These are phyloP conservation scores for Mentha longifolia DNA, from an alignment of 257 asterid genomes.

Conservation along the genomic window DNA sequence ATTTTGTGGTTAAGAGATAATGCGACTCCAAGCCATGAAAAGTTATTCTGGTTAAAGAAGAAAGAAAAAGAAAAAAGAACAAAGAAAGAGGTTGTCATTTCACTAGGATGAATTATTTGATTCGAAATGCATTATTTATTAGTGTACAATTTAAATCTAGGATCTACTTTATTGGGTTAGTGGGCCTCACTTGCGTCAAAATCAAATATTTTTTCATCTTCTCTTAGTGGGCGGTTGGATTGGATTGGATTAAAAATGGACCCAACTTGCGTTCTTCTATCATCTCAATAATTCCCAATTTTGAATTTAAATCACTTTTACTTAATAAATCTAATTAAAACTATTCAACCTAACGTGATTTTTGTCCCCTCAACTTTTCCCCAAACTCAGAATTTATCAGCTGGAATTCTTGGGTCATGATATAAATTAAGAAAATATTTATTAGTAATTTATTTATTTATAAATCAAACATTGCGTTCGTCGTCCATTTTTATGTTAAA, in stretches of 20 bases:
- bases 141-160: slow-evolving; percentile 6
- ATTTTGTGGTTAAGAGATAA: no score
- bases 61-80: neutral
- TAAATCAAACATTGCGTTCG: no score
- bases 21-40: no score
- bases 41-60: neutral
- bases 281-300: slow-evolving; percentile 10
- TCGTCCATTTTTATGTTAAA: no score
- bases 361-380: no score
- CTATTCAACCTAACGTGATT: no score
- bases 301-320: slow-evolving; percentile 18
- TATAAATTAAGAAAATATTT: no score
- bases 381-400: no score
- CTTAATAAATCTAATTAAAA: no score
- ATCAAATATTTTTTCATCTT: slow-evolving; percentile 9
- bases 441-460: no score
- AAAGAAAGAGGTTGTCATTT: neutral
- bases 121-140: slow-evolving; percentile 25
- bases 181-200: slow-evolving; percentile 29
- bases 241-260: slow-evolving; percentile 18
- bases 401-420: no score
- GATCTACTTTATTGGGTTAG: slow-evolving; percentile 20
- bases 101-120: slow-evolving; percentile 30
- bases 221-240: slow-evolving; percentile 15
- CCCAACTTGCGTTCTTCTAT: neutral